Conservation (phyloP, 768 basidiomycete genomes). For the Coprinellus micaceus region DNA sequence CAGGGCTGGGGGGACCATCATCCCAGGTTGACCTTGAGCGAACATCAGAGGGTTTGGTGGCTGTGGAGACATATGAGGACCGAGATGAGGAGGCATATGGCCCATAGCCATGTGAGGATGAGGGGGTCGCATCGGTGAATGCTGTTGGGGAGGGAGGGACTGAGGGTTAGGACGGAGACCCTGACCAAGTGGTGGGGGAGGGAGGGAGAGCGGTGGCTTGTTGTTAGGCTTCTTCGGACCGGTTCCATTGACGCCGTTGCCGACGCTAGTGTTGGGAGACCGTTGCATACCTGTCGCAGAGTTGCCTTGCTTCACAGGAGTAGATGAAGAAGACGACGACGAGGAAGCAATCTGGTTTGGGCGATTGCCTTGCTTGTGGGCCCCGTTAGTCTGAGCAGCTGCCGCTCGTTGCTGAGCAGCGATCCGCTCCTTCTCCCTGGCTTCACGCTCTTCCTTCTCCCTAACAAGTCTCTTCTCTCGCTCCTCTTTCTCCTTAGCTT, state of each 20-base stretch:
- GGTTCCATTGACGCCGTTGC: conserved; percentile 34
- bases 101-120: conserved; percentile 33
- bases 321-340: conserved; percentile 19
- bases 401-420: conserved; percentile 22
- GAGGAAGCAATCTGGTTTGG: conserved; percentile 47
- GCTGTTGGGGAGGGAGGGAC: conserved; percentile 34
- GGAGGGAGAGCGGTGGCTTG: conserved; percentile 32
- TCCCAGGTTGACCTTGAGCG: conserved; percentile 23
- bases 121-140: conserved; percentile 16
- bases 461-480: conserved; percentile 23
- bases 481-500: conserved; percentile 29
- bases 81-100: conserved; percentile 33
- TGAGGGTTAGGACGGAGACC: conserved; percentile 20
- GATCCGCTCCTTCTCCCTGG: conserved; percentile 45
- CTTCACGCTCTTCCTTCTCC: conserved; percentile 26
- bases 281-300: conserved; percentile 37
- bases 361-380: conserved; percentile 42
- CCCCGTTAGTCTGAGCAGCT: conserved; percentile 14
- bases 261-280: conserved; percentile 32
- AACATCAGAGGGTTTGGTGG: conserved; percentile 50
- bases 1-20: conserved; percentile 41
- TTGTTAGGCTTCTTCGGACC: conserved; percentile 60
- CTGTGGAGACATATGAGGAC: too few species aligned
- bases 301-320: conserved; percentile 29
- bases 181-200: conserved; percentile 8